Evolutionary conservation across 352 stramenopile genomes (phyloP).

Genomic region (Globisporangium acanthophoron): DNA sequence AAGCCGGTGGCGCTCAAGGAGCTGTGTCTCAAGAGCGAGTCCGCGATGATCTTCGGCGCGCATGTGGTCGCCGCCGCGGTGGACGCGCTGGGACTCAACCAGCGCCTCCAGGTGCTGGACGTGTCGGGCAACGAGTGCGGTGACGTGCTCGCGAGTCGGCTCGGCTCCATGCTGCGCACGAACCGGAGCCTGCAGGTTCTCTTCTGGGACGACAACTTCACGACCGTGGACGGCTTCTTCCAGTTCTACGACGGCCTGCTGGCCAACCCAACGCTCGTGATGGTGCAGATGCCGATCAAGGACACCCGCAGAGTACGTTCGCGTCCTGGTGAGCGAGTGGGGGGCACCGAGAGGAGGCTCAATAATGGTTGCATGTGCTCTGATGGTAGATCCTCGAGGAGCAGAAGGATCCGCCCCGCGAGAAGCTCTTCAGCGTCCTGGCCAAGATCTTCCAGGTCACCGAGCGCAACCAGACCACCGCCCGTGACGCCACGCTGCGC

Average conservation of each 20-base stretch:
- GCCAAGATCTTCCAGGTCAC: constrained; percentile 72
- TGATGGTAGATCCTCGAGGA: constrained; percentile 55
- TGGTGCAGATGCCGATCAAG: constrained; percentile 76
- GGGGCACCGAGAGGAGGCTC: too few relatives aligned
- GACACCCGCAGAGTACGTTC: constrained; percentile 57
- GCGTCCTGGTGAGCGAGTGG: too few relatives aligned
- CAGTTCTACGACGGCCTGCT: constrained; percentile 56
- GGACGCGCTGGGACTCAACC: constrained; percentile 32
- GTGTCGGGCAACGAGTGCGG: constrained; percentile 72
- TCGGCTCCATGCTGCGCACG: constrained; percentile 38
- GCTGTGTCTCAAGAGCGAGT: constrained; percentile 47
- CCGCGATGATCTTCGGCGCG: constrained; percentile 45
- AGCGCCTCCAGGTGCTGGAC: constrained; percentile 56
- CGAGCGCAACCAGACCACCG: constrained; percentile 48
- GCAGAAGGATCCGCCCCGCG: constrained; percentile 53
- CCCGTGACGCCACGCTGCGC: background rate
- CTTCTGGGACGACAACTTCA: constrained; percentile 78
- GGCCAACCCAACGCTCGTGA: constrained; percentile 52
- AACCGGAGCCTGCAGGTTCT: constrained; percentile 60
- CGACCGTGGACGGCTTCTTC: constrained; percentile 61
- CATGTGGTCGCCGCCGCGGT: constrained; percentile 42
- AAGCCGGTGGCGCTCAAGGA: constrained; percentile 44
- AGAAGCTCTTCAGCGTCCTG: constrained; percentile 68
- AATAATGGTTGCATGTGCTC: background rate
- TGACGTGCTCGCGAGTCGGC: constrained; percentile 39